Base-by-base conservation (phyloP, 129 eudicot genomes). In the Solidago caesia region DNA sequence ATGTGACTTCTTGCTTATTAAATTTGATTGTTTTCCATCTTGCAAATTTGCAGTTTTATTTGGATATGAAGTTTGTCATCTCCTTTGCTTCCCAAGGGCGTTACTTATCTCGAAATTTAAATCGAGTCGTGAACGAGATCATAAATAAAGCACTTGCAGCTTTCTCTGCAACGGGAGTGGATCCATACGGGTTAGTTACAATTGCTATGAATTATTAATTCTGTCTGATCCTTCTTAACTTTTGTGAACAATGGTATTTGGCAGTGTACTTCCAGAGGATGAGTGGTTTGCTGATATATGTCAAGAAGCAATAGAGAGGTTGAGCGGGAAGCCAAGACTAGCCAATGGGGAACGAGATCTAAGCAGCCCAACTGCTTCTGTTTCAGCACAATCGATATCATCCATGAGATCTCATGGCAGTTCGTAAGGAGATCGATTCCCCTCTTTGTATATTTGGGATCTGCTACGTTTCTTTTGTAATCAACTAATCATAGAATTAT, bases 31-130 rank as follows among this genome's bases (percentile, higher is more conserved):
- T 14, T 43, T 65, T 57, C 8, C 25, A 55, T 39, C 53, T 75
- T 81, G 63, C 51, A 53, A 52, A 51, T 69, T 51, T 88, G 85
- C 89, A 94, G 99, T 85, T 94, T 72, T 94, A 91, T 77, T 76
- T 94, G 85, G 99, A 94, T 85, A 94, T 94, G 99, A 94, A 94
- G 70, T 94, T 94, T 76, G 97, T 94, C 68, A 79, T 87, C 72
- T 85, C 91, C 76, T 94, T 94, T 77, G 97, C 99, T 73, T 85
- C 99, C 11, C 97, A 88, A 90, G 97, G 99, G 68, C 99, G 99
- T 33, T 94, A 90, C 85, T 64, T 88, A 73, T 94, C 99, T 48
- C 86, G 99, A 47, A 90, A 94, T 82, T 67, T 94, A 74, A 84
- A 81, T 41, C 89, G 99, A 2, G 97, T 84, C 4, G 89, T 94